Evolutionary conservation across 768 basidiomycete species (phyloP), one percentile per base, ranked within the genome.

Genomic region (Amanita rubescens): DNA sequence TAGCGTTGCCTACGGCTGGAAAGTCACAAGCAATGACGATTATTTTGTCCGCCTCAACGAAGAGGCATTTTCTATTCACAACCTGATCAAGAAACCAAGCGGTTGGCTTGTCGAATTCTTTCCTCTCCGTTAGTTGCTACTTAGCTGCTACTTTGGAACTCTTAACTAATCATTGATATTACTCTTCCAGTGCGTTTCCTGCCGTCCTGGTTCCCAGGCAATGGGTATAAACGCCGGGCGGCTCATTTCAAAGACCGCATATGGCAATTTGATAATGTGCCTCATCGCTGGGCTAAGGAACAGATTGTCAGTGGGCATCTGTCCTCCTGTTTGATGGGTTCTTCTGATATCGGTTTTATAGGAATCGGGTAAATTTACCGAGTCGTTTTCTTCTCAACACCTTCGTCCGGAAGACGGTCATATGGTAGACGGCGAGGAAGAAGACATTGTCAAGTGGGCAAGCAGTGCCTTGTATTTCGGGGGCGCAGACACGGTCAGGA

Each of bases 141-240:
- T 44, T 22, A n/a, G n/a, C n/a, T n/a, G n/a, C n/a, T n/a, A n/a
- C n/a, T n/a, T n/a, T n/a, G 25, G 11, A 24, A 12, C 37, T 14
- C 12, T 47, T 46, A 34, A 12, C 34, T 41, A 19, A 33, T 34
- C 17, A 19, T 15, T 42, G 32, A 20, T 17, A 27, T 25, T 27
- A n/a, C n/a, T 37, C 37, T 42, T 27, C n/a, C 51, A 75, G 74
- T 74, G 46, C 61, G 68, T 27, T 69, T 64, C 55, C 19, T 76
- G 1, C 75, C 75, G 0, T 59, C 60, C 0, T 75, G 75, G 75
- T 66, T 77, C 49, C 74, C 76, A 19, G 69, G 74, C 4, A 71
- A 69, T 35, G 63, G 58, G 1, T 77, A 75, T 64, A 75, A 76
- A 57, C 61, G 62, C 14, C 24, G 53, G 7, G 70, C 66, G 0